Evolutionary conservation across 129 eudicot genomes (phyloP).

Genomic region (Pseudognaphalium luteoalbum): DNA sequence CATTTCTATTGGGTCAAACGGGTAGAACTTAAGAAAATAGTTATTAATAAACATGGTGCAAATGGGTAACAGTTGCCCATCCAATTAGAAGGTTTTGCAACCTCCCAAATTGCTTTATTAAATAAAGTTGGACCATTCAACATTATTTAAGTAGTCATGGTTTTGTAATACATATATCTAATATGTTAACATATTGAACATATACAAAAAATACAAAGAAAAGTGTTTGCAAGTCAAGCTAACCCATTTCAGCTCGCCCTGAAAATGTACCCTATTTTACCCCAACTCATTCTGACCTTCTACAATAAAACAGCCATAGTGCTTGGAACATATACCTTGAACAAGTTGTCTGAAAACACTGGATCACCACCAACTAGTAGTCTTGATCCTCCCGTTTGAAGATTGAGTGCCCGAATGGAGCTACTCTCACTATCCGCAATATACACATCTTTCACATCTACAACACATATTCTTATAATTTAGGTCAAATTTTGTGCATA

Average conservation of each 20-base stretch:
- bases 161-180: neutral
- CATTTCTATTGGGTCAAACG: neutral
- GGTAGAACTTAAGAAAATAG: neutral
- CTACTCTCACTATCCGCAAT: slow-evolving; percentile 99
- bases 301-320: slow-evolving; percentile 11
- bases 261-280: slow-evolving; percentile 1
- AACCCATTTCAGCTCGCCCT: neutral
- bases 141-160: neutral
- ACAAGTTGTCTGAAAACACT: slow-evolving; percentile 79
- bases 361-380: slow-evolving; percentile 93
- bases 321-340: slow-evolving; percentile 55
- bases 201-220: neutral
- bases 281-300: neutral
- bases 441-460: slow-evolving; percentile 79
- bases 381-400: slow-evolving; percentile 85
- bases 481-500: slow-evolving; percentile 16
- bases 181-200: neutral
- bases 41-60: neutral
- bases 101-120: neutral
- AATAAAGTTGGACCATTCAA: neutral
- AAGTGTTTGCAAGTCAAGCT: slow-evolving; percentile 11
- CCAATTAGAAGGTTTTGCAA: neutral
- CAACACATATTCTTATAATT: slow-evolving; percentile 16
- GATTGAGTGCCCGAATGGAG: slow-evolving; percentile 90
- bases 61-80: neutral